A percentile compares a stretch with the other conserved stretches of the same genome.
phyloP scores from a whole-genome alignment of 306 rosid genomes.

The Fragaria nilgerrensis region DNA sequence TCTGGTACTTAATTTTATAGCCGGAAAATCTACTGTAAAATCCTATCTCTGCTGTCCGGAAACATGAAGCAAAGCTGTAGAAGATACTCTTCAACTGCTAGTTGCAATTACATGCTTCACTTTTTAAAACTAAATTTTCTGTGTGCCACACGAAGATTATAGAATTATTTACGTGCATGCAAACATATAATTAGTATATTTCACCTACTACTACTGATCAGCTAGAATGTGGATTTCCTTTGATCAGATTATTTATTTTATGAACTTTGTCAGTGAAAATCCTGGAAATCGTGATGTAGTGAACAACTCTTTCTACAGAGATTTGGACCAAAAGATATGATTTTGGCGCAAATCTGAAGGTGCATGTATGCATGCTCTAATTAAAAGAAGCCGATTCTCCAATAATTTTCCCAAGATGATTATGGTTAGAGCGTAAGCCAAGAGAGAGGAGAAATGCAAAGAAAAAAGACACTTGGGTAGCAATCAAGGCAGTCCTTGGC shows the following conservation, averaged over 20 bases:
- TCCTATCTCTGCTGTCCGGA: conserved; percentile 40
- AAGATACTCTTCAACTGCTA: conserved; percentile 24
- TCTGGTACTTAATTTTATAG: not conserved
- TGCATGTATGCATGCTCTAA: not conserved
- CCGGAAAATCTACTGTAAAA: conserved; percentile 25
- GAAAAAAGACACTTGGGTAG: not conserved
- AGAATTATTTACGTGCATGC: conserved; percentile 7
- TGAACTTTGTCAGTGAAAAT: not conserved
- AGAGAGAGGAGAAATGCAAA: not conserved
- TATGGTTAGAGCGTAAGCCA: not conserved
- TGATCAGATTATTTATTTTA: not conserved
- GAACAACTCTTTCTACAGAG: not conserved
- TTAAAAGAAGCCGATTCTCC: not conserved
- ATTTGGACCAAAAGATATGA: not conserved
- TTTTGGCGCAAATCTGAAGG: not conserved
- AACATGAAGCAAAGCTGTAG: conserved; percentile 43
- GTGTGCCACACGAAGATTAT: conserved; percentile 14
- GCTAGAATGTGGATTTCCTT: not conserved
- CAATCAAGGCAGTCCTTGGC: not conserved
- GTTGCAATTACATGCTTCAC: conserved; percentile 28
- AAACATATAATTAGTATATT: not conserved
- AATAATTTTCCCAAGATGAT: not conserved
- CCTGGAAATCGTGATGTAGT: not conserved
- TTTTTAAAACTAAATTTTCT: conserved; percentile 18
- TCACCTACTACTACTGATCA: conserved; percentile 1